A percentile compares a stretch with the other conserved stretches of the same genome.
Conservation (phyloP, 495 filamentous ascomycete genomes). For the Xylaria venustula region DNA sequence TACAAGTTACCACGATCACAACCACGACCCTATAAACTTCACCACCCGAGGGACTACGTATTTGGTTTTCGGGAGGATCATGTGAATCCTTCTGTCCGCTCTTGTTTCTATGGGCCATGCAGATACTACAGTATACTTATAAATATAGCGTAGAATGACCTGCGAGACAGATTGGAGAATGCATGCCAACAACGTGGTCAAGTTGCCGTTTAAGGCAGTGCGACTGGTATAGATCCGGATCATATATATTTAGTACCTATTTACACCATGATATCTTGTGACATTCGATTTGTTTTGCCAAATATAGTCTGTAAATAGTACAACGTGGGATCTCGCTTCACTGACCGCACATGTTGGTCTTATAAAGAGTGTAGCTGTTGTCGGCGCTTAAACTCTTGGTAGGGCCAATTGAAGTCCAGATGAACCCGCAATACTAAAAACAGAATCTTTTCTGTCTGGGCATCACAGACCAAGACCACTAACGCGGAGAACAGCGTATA, state of each 20-base stretch:
- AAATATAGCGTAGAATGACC: not conserved
- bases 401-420: conserved; percentile 25
- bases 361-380: conserved; percentile 17
- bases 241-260: not conserved
- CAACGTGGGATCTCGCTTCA: not conserved
- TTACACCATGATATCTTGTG: not conserved
- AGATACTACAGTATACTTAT: not conserved
- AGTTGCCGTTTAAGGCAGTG: not conserved
- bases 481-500: too few species aligned
- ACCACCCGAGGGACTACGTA: not conserved
- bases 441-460: not conserved
- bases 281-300: not conserved
- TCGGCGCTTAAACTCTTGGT: conserved; percentile 24
- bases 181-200: conserved; percentile 4
- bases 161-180: not conserved
- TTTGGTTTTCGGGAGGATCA: not conserved
- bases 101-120: not conserved
- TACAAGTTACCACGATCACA: too few species aligned
- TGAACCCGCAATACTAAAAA: conserved; percentile 5
- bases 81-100: not conserved
- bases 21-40: not conserved
- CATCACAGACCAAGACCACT: not conserved
- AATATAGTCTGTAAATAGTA: not conserved
- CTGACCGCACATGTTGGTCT: not conserved
- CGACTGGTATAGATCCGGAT: not conserved